Evolutionary conservation across 805 yeast species (phyloP).

Genomic region (Cyberlindnera bimundalis): DNA sequence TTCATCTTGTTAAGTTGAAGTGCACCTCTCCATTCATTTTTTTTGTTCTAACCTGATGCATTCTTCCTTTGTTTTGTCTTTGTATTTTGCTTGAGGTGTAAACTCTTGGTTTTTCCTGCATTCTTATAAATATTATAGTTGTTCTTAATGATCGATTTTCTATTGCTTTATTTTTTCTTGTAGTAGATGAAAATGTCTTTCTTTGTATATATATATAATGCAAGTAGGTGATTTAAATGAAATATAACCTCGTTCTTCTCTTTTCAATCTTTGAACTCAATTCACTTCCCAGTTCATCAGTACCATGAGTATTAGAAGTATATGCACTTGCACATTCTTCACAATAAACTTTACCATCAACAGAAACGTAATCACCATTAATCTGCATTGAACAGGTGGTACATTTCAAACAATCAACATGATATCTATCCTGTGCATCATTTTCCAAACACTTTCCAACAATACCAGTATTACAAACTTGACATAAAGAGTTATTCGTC

Average conservation of each 20-base stretch:
- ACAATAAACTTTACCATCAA: conserved; percentile 48
- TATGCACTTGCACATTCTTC: conserved; percentile 33
- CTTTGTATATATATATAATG: background rate
- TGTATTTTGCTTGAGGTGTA: background rate
- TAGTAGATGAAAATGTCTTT: too few relatives aligned
- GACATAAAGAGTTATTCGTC: conserved; percentile 72
- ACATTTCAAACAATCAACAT: conserved; percentile 70
- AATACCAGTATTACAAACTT: conserved; percentile 66
- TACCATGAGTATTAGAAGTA: conserved; percentile 1
- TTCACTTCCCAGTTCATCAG: background rate
- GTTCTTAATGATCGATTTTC: background rate
- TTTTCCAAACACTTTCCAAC: conserved; percentile 90
- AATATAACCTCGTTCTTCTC: conserved; percentile 27
- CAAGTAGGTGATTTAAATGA: conserved; percentile 9
- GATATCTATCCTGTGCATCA: conserved; percentile 69
- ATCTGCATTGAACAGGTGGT: conserved; percentile 51
- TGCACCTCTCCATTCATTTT: too few relatives aligned
- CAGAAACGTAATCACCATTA: conserved; percentile 50
- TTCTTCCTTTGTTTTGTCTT: background rate
- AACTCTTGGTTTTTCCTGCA: too few relatives aligned
- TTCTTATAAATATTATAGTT: background rate
- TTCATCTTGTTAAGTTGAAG: too few relatives aligned
- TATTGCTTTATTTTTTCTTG: background rate
- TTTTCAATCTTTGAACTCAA: conserved; percentile 20
- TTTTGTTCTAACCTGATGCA: background rate